phyloP scores from a whole-genome alignment of 495 filamentous ascomycete species.

The Penicillium cinerascens region DNA sequence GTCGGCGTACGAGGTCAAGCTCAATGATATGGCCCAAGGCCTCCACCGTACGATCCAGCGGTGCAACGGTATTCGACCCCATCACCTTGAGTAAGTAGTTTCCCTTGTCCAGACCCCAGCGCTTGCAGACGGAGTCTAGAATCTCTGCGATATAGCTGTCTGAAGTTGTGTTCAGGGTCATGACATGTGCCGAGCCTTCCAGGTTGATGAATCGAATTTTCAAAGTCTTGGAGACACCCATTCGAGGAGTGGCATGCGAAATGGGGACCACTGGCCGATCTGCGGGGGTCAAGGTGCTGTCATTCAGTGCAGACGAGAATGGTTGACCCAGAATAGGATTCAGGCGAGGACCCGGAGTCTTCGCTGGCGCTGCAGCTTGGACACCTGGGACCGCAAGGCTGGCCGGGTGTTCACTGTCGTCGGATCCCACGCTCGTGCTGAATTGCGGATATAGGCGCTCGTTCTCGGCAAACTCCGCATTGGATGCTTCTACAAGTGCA shows the following conservation, averaged over 20 bases:
- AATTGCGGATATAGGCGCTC: constrained; percentile 69
- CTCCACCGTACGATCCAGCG: constrained; percentile 83
- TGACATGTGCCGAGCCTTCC: constrained; percentile 55
- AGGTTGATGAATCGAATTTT: constrained; percentile 79
- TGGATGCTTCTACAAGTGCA: constrained; percentile 77
- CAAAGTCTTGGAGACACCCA: constrained; percentile 79
- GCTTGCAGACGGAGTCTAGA: constrained; percentile 83
- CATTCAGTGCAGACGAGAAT: constrained; percentile 51
- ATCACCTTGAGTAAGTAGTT: constrained; percentile 85
- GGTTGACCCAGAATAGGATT: constrained; percentile 58
- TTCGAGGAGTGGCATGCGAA: constrained; percentile 60
- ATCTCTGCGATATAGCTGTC: constrained; percentile 95
- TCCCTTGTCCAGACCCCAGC: constrained; percentile 84
- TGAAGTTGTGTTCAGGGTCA: constrained; percentile 79
- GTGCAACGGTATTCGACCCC: constrained; percentile 77
- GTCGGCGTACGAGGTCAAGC: constrained; percentile 81
- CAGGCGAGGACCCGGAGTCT: constrained; percentile 33
- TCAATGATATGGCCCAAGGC: constrained; percentile 80
- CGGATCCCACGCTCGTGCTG: constrained; percentile 52
- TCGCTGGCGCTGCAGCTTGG: constrained; percentile 27
- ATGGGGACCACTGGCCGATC: constrained; percentile 57
- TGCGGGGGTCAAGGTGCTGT: constrained; percentile 55
- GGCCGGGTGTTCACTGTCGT: constrained; percentile 35
- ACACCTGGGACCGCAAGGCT: constrained; percentile 43
- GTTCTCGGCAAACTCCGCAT: constrained; percentile 74